A percentile compares a stretch with the other conserved stretches of the same genome.
These are phyloP conservation scores for Pythium dissotocum DNA, from an alignment of 352 stramenopile genomes.

Conservation along the genomic window DNA sequence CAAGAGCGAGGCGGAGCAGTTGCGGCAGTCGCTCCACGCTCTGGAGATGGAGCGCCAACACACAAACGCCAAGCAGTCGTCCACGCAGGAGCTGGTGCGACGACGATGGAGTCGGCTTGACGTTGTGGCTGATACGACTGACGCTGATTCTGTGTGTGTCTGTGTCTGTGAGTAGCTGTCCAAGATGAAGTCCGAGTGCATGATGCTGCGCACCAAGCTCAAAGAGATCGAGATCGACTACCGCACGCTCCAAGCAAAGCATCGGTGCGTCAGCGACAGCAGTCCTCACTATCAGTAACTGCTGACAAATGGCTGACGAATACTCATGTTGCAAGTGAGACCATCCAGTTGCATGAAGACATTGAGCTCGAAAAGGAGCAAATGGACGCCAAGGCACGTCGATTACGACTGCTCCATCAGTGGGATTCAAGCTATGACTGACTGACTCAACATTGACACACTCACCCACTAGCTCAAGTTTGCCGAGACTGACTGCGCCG, in stretches of 20 bases:
- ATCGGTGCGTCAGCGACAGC: conserved; percentile 38
- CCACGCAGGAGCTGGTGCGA: conserved; percentile 62
- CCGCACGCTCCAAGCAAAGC: conserved; percentile 66
- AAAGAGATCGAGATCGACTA: conserved; percentile 84
- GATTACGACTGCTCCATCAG: too few relatives aligned
- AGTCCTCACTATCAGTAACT: neutral
- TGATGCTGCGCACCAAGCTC: conserved; percentile 63
- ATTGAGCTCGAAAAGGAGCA: conserved; percentile 69
- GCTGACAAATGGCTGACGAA: conserved; percentile 32
- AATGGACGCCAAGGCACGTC: conserved; percentile 46
- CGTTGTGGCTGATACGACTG: neutral
- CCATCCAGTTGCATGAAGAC: conserved; percentile 70
- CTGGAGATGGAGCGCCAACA: conserved; percentile 62
- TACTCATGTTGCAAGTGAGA: conserved; percentile 21
- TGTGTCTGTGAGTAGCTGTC: conserved; percentile 35
- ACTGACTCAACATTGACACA: too few relatives aligned
- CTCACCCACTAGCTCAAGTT: conserved; percentile 59
- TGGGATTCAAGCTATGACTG: too few relatives aligned
- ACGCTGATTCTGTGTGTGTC: neutral
- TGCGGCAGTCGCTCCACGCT: conserved; percentile 43
- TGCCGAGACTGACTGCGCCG: conserved; percentile 59
- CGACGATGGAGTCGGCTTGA: neutral
- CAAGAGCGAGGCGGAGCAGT: conserved; percentile 49
- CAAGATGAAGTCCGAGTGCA: conserved; percentile 68
- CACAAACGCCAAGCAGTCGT: conserved; percentile 43